These are phyloP conservation scores for Kitagawia praeruptora DNA, from an alignment of 129 eudicot species.

Conservation along the genomic window DNA sequence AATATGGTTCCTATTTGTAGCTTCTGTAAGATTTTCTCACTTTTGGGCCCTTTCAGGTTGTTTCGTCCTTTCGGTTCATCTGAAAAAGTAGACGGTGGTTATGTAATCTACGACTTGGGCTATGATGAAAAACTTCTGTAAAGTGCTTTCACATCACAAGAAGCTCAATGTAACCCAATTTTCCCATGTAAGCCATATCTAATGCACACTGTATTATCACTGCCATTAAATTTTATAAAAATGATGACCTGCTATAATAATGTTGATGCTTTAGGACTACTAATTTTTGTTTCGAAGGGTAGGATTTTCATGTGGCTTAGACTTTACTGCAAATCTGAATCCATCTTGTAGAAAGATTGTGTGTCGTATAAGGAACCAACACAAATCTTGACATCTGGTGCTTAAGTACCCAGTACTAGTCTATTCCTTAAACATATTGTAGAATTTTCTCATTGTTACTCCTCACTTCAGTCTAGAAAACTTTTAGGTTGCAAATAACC, in stretches of 20 bases:
- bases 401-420: not conserved
- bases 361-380: not conserved
- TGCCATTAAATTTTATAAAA: not conserved
- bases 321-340: too few species aligned
- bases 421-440: not conserved
- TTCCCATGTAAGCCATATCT: not conserved
- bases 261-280: not conserved
- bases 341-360: not conserved
- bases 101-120: not conserved
- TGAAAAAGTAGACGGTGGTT: constrained; percentile 13
- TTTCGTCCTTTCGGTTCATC: constrained; percentile 64
- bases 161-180: not conserved
- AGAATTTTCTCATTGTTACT: not conserved
- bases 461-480: not conserved
- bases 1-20: not conserved
- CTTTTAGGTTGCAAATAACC: not conserved
- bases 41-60: constrained; percentile 49
- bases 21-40: not conserved
- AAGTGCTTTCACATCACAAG: not conserved
- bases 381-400: not conserved
- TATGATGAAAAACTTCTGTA: not conserved
- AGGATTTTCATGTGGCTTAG: not conserved
- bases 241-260: not conserved
- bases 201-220: not conserved
- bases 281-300: not conserved